Conservation (phyloP, 176 grass and related monocot genomes). For the Aegilops sharonensis region DNA sequence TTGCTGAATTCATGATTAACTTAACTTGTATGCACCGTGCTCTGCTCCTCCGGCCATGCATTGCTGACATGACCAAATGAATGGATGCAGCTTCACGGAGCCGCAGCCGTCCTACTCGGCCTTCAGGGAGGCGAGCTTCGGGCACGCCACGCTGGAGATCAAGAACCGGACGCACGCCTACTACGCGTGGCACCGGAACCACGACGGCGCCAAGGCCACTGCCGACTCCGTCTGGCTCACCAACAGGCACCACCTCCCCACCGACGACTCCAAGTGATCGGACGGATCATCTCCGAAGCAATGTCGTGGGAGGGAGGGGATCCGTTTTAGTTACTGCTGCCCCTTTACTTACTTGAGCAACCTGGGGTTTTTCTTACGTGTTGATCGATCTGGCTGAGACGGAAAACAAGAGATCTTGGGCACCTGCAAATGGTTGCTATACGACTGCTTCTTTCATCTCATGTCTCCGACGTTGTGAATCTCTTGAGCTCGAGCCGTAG, state of each 20-base stretch:
- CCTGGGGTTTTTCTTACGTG: no score
- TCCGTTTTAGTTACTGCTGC: no score
- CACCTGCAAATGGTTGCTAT: no score
- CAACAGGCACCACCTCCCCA: constrained; percentile 48
- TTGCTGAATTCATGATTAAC: not conserved
- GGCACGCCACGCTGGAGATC: constrained; percentile 62
- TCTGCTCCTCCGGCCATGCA: not conserved
- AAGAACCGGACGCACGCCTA: constrained; percentile 69
- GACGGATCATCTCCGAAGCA: no score
- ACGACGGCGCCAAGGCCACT: constrained; percentile 51
- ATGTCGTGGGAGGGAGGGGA: no score
- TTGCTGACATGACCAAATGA: not conserved
- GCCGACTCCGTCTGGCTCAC: constrained; percentile 64
- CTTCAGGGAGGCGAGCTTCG: constrained; percentile 72
- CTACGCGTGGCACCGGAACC: constrained; percentile 76
- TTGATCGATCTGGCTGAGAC: no score
- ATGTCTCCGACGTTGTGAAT: no score
- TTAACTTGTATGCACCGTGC: not conserved
- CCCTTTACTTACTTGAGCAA: no score
- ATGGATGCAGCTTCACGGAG: constrained; percentile 27
- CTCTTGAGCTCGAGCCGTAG: no score
- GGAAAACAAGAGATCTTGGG: no score
- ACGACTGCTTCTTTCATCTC: no score
- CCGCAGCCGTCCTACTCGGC: constrained; percentile 70
- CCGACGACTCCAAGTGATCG: constrained; percentile 33